Conservation (phyloP, 176 grass and related monocot genomes). For the Cenchrus fungigraminus region DNA sequence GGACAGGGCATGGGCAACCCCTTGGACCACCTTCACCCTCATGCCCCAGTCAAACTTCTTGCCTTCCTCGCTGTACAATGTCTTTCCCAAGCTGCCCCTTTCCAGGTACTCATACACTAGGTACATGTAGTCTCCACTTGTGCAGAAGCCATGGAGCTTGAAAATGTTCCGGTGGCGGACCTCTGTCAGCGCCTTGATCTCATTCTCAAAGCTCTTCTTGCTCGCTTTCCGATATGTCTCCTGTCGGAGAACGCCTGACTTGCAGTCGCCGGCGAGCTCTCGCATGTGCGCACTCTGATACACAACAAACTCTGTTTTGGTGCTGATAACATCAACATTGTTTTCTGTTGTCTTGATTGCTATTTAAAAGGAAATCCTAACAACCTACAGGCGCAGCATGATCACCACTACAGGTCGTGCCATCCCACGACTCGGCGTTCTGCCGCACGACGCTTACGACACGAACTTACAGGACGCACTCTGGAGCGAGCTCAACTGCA, state of each 20-base stretch:
- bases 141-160: constrained; percentile 91
- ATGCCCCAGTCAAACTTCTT: constrained; percentile 69
- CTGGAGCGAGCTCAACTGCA: no score
- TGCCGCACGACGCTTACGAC: no score
- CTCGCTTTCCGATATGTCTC: constrained; percentile 56
- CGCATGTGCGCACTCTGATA: no score
- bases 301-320: no score
- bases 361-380: no score
- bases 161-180: constrained; percentile 85
- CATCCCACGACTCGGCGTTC: no score
- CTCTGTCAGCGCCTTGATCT: constrained; percentile 75
- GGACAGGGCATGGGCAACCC: constrained; percentile 76
- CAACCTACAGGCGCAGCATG: no score
- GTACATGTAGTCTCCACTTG: constrained; percentile 65
- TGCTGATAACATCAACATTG: no score
- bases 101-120: constrained; percentile 88
- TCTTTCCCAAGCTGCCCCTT: constrained; percentile 77
- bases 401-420: no score
- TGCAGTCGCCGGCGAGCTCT: no score
- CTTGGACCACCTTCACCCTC: constrained; percentile 75
- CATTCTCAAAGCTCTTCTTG: constrained; percentile 84
- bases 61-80: constrained; percentile 69
- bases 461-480: no score
- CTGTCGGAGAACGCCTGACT: background rate
- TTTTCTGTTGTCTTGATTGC: no score